These are phyloP conservation scores for Helichrysum umbraculigerum DNA, from an alignment of 129 eudicot species.

Conservation along the genomic window DNA sequence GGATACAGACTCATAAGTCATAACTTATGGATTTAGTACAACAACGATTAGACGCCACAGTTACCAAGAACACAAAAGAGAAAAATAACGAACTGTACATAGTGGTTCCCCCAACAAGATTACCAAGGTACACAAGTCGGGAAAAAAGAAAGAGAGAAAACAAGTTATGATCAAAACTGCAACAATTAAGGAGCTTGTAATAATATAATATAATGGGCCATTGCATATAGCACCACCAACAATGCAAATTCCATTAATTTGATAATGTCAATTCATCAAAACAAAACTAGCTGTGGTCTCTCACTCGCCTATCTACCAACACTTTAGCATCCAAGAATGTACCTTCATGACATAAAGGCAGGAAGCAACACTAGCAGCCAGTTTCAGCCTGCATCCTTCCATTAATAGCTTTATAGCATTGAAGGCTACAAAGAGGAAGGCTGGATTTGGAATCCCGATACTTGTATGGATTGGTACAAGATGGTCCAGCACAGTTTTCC, in stretches of 20 bases:
- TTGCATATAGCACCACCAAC: constrained; percentile 6
- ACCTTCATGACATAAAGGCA: constrained; percentile 13
- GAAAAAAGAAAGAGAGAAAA: background rate
- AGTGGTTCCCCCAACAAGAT: background rate
- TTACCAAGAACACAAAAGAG: background rate
- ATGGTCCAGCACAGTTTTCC: constrained; percentile 95
- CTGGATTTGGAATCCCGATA: constrained; percentile 85
- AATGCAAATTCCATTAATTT: constrained; percentile 27
- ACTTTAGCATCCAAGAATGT: constrained; percentile 23
- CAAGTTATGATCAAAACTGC: background rate
- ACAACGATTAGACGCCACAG: background rate
- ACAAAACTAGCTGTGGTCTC: constrained; percentile 29
- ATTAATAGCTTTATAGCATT: constrained; percentile 91
- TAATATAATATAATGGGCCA: constrained; percentile 7
- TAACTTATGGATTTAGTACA: background rate
- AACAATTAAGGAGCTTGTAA: background rate
- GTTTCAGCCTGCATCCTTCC: constrained; percentile 40
- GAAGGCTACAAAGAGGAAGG: constrained; percentile 94
- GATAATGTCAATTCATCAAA: constrained; percentile 19
- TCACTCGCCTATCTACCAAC: constrained; percentile 31
- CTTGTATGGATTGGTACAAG: constrained; percentile 74
- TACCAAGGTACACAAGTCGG: background rate
- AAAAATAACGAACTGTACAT: background rate
- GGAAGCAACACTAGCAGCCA: constrained; percentile 32
- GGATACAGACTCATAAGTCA: background rate